Evolutionary conservation across 2,329 filamentous ascomycete species (phyloP).

Genomic region (Xylaria sp.): DNA sequence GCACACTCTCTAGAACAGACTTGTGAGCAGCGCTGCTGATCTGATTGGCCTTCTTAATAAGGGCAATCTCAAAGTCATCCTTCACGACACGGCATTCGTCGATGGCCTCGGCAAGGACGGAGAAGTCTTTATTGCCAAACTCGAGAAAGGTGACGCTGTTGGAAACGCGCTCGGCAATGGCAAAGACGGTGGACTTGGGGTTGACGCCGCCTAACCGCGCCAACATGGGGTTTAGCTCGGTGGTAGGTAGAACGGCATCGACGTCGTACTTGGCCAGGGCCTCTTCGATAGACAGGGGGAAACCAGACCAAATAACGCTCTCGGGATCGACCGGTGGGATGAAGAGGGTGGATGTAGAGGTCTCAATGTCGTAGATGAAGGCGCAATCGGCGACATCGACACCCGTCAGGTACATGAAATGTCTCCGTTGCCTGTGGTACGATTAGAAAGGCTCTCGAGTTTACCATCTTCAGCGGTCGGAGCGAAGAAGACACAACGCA

Average conservation of each 20-base stretch:
- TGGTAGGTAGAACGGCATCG: constrained; percentile 77
- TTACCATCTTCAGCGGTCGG: background rate
- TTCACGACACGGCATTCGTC: constrained; percentile 76
- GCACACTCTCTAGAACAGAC: constrained; percentile 69
- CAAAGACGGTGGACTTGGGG: constrained; percentile 69
- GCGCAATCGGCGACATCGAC: constrained; percentile 81
- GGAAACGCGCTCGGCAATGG: constrained; percentile 81
- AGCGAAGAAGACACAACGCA: constrained; percentile 51
- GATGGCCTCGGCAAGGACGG: constrained; percentile 69
- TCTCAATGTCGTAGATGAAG: constrained; percentile 81
- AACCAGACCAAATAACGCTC: constrained; percentile 90
- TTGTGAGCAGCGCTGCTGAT: constrained; percentile 75
- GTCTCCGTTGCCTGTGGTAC: constrained; percentile 78
- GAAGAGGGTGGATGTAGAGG: constrained; percentile 81
- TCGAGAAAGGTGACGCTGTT: constrained; percentile 75
- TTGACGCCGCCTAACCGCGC: constrained; percentile 59
- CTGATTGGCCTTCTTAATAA: constrained; percentile 77
- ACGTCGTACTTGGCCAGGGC: constrained; percentile 82
- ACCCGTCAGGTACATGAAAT: constrained; percentile 95
- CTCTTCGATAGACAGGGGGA: constrained; percentile 80
- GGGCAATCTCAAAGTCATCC: constrained; percentile 77
- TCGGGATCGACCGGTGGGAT: constrained; percentile 91
- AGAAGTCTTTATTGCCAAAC: constrained; percentile 72
- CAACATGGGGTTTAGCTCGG: constrained; percentile 79
- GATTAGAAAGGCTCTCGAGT: background rate